Conservation (phyloP, 2,329 filamentous ascomycete species). For the Parasarocladium wereldwijsianum region DNA sequence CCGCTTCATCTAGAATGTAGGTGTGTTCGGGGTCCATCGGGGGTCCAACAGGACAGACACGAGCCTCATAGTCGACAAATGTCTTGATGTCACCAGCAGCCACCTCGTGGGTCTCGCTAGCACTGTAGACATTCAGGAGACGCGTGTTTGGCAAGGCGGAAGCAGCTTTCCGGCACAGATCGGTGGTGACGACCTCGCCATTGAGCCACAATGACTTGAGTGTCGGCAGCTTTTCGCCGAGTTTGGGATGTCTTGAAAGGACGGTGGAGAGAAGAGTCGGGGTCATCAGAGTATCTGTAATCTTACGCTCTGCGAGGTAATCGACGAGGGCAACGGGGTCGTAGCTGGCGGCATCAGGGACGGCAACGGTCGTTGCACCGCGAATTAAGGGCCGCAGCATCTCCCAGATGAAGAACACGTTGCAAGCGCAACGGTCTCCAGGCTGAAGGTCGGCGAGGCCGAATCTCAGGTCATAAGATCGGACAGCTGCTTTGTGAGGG, state of each 20-base stretch:
- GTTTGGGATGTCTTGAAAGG: conserved; percentile 51
- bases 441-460: conserved; percentile 51
- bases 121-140: conserved; percentile 68
- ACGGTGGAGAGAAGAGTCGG: conserved; percentile 65
- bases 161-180: conserved; percentile 54
- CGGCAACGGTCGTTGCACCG: conserved; percentile 60
- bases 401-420: conserved; percentile 81
- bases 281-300: conserved; percentile 75
- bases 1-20: conserved; percentile 59
- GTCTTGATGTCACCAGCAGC: conserved; percentile 61
- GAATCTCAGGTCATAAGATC: conserved; percentile 62
- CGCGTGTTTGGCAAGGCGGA: conserved; percentile 53
- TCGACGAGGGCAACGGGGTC: conserved; percentile 63
- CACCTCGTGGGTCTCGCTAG: conserved; percentile 70
- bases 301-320: conserved; percentile 45
- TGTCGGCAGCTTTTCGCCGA: conserved; percentile 47
- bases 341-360: conserved; percentile 65
- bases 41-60: conserved; percentile 60
- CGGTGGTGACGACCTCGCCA: conserved; percentile 68
- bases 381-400: conserved; percentile 63
- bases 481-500: conserved; percentile 57
- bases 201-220: conserved; percentile 66
- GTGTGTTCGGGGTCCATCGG: conserved; percentile 53
- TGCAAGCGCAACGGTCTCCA: conserved; percentile 71
- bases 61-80: conserved; percentile 46